A percentile compares a stretch with the other conserved stretches of the same genome.
Conservation (phyloP, 176 grass and related monocot genomes). For the Bothriochloa decipiens region DNA sequence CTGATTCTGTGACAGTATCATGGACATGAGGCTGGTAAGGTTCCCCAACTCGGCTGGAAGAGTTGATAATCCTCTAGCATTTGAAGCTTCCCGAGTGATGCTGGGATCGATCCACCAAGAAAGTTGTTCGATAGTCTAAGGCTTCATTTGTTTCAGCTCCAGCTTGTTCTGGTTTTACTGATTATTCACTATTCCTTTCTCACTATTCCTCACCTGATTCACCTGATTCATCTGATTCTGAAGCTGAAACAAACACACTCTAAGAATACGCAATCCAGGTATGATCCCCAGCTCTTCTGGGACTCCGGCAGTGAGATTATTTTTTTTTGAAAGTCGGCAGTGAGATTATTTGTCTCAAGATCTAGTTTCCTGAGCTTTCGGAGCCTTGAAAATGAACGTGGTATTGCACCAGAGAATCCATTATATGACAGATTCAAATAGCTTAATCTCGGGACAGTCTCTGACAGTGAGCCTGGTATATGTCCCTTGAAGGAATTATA, state of each 20-base stretch:
- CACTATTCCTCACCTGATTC: too few relatives aligned
- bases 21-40: constrained; percentile 18
- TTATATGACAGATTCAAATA: constrained; percentile 28
- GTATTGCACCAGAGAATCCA: neutral
- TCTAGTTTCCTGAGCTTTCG: neutral
- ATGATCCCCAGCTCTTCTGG: constrained; percentile 5
- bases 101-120: constrained; percentile 17
- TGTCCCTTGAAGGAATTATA: too few relatives aligned
- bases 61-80: constrained; percentile 1
- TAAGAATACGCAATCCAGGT: neutral
- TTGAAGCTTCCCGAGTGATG: constrained; percentile 29
- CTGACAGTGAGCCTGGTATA: too few relatives aligned
- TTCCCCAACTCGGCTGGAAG: constrained; percentile 7
- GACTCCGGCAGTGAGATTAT: constrained; percentile 35
- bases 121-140: neutral
- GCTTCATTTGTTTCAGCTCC: too few relatives aligned
- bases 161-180: too few relatives aligned
- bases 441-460: too few relatives aligned
- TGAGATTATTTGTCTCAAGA: neutral
- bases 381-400: constrained; percentile 2
- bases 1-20: neutral
- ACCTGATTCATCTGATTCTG: too few relatives aligned
- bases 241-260: too few relatives aligned
- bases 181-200: too few relatives aligned
- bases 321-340: too few relatives aligned